A percentile compares a stretch with the other conserved stretches of the same genome.
phyloP scores from a whole-genome alignment of 148 eudicot genomes.

The Vaccinium macrocarpon region DNA sequence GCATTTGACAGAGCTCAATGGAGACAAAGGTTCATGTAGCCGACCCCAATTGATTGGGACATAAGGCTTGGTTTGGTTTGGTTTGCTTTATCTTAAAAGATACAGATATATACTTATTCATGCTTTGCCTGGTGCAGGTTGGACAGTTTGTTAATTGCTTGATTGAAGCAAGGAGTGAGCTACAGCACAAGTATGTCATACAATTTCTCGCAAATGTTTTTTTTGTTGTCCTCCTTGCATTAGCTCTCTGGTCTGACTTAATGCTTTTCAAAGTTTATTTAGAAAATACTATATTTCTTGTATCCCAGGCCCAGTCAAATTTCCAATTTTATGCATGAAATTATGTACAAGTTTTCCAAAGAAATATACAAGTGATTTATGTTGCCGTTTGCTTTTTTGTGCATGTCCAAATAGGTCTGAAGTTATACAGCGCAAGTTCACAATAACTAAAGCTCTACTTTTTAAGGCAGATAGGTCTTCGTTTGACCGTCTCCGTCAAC shows the following conservation, averaged over 20 bases:
- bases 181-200: slow-evolving; percentile 57
- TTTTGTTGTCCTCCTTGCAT: slow-evolving; percentile 10
- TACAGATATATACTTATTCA: neutral
- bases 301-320: neutral
- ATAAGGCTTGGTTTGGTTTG: too few relatives aligned
- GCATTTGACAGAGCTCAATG: too few relatives aligned
- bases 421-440: slow-evolving; percentile 55
- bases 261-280: neutral
- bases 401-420: slow-evolving; percentile 42
- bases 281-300: neutral
- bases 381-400: neutral
- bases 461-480: slow-evolving; percentile 75
- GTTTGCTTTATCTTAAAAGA: too few relatives aligned
- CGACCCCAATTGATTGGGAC: too few relatives aligned
- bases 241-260: neutral
- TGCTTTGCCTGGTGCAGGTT: slow-evolving; percentile 39
- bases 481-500: slow-evolving; percentile 61
- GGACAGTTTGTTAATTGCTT: slow-evolving; percentile 65
- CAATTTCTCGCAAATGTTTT: neutral
- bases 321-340: neutral
- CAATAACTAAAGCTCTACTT: slow-evolving; percentile 63
- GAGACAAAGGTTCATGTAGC: too few relatives aligned
- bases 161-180: slow-evolving; percentile 56
- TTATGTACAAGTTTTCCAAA: neutral
- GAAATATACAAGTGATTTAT: neutral